Evolutionary conservation across 805 yeast species (phyloP).

Genomic region (Yamadazyma nakazawae): DNA sequence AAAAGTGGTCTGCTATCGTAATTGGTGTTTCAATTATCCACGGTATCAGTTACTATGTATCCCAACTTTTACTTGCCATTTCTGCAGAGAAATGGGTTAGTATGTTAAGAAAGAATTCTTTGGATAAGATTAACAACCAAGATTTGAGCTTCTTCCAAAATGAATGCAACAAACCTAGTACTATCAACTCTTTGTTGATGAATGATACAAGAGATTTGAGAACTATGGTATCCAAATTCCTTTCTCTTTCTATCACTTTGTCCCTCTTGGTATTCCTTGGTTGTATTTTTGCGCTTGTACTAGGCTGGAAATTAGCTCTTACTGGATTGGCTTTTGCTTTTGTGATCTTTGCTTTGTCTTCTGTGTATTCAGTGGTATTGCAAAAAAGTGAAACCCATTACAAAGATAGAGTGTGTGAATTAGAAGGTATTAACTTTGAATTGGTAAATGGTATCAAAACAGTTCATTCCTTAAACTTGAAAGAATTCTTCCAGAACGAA

Average conservation of each 20-base stretch:
- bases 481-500: conserved; percentile 41
- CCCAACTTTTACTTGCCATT: conserved; percentile 48
- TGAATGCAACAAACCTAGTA: conserved; percentile 42
- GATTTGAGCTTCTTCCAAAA: conserved; percentile 51
- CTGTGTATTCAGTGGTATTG: conserved; percentile 48
- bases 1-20: conserved; percentile 68
- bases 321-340: conserved; percentile 81
- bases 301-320: conserved; percentile 85
- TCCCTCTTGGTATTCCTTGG: conserved; percentile 57
- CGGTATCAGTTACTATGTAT: conserved; percentile 53
- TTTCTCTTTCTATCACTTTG: conserved; percentile 53
- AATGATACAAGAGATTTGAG: conserved; percentile 82
- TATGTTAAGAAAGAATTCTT: conserved; percentile 46
- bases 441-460: conserved; percentile 59
- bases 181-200: conserved; percentile 62
- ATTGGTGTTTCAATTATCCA: conserved; percentile 60
- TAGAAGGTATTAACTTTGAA: conserved; percentile 55
- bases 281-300: conserved; percentile 67
- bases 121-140: conserved; percentile 49
- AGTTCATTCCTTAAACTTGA: conserved; percentile 55
- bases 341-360: conserved; percentile 49
- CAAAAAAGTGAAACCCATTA: conserved; percentile 58
- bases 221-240: conserved; percentile 56
- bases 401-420: conserved; percentile 49
- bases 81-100: conserved; percentile 69